These are phyloP conservation scores for Hysterium pulicare DNA, from an alignment of 2,329 filamentous ascomycete genomes.

Conservation along the genomic window DNA sequence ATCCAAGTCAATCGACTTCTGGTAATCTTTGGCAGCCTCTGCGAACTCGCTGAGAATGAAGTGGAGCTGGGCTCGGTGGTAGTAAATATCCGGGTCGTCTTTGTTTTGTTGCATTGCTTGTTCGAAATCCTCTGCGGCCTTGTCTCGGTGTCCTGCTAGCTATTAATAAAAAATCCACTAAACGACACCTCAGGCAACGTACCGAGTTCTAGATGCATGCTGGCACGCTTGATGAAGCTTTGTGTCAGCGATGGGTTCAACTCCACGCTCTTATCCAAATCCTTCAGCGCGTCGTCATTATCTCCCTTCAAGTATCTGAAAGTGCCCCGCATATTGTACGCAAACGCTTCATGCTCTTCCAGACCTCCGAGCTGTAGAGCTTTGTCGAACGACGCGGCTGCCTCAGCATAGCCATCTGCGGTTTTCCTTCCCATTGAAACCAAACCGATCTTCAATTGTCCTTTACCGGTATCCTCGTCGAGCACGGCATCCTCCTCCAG, in stretches of 20 bases:
- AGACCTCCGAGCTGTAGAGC: conserved; percentile 79
- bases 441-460: conserved; percentile 80
- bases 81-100: conserved; percentile 94
- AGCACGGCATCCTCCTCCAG: conserved; percentile 80
- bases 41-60: conserved; percentile 95
- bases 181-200: conserved; percentile 31
- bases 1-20: conserved; percentile 97
- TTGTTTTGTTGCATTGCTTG: conserved; percentile 80
- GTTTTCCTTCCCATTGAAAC: conserved; percentile 81
- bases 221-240: conserved; percentile 97
- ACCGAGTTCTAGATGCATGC: conserved; percentile 94
- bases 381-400: conserved; percentile 79
- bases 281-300: conserved; percentile 74
- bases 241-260: conserved; percentile 84
- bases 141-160: conserved; percentile 69
- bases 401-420: conserved; percentile 86
- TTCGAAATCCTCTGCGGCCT: conserved; percentile 83
- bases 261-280: conserved; percentile 91
- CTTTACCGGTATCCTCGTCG: conserved; percentile 73
- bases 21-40: conserved; percentile 95
- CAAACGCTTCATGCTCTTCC: conserved; percentile 80
- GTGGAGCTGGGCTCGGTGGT: conserved; percentile 96
- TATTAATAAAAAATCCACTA: conserved; percentile 30
- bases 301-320: conserved; percentile 92
- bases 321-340: conserved; percentile 94